These are phyloP conservation scores for Hyaloscypha bicolor DNA, from an alignment of 495 filamentous ascomycete species.

Conservation along the genomic window DNA sequence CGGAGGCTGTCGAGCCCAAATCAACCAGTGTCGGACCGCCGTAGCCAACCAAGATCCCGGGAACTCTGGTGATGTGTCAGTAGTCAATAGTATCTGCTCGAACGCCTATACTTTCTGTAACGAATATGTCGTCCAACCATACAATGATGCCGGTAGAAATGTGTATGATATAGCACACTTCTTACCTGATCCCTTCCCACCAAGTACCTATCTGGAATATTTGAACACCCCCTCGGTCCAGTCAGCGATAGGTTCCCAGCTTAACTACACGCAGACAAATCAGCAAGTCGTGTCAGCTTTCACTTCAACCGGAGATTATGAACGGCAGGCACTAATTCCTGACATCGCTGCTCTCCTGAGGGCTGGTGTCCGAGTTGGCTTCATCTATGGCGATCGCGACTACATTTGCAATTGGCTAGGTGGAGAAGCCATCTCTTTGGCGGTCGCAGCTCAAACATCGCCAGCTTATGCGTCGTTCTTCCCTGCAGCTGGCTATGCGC, in stretches of 20 bases:
- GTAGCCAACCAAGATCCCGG: slow-evolving; percentile 46
- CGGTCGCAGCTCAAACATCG: slow-evolving; percentile 50
- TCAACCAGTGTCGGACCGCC: slow-evolving; percentile 50
- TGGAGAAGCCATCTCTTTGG: slow-evolving; percentile 60
- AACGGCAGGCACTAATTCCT: slow-evolving; percentile 47
- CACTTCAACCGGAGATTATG: slow-evolving; percentile 51
- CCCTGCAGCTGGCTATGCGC: slow-evolving; percentile 56
- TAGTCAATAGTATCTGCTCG: slow-evolving; percentile 48
- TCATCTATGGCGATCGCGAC: slow-evolving; percentile 68
- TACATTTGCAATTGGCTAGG: slow-evolving; percentile 72
- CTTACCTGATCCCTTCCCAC: slow-evolving; percentile 63
- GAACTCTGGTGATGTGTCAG: slow-evolving; percentile 43
- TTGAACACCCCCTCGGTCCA: slow-evolving; percentile 65
- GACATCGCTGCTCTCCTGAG: slow-evolving; percentile 56
- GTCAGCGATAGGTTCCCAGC: slow-evolving; percentile 60
- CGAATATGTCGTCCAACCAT: slow-evolving; percentile 48
- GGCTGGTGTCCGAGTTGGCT: slow-evolving; percentile 63
- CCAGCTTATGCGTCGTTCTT: slow-evolving; percentile 46
- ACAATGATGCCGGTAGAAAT: slow-evolving; percentile 48
- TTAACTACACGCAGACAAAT: slow-evolving; percentile 66
- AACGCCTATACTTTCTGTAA: slow-evolving; percentile 46
- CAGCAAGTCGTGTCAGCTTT: slow-evolving; percentile 55
- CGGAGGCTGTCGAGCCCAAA: slow-evolving; percentile 55
- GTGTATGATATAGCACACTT: slow-evolving; percentile 64
- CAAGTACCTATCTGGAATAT: slow-evolving; percentile 62